Percentiles rank a stretch among this genome's conserved stretches.
phyloP scores from a whole-genome alignment of 306 rosid species.

The Castanea crenata region DNA sequence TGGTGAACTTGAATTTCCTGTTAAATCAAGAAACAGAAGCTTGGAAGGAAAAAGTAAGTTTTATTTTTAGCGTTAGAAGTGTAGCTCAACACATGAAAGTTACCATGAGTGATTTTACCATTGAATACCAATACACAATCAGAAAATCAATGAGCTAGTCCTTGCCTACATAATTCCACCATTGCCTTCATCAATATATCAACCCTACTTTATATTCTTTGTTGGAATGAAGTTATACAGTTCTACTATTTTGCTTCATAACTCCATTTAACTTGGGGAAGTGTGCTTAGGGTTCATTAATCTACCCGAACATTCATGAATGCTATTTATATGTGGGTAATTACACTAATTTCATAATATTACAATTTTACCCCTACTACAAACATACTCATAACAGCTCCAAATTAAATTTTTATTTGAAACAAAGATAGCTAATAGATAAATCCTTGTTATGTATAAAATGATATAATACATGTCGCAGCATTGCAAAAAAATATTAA shows the following conservation, averaged over 20 bases:
- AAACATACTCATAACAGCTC: no score
- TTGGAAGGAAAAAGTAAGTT: conserved; percentile 84
- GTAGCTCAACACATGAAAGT: not conserved
- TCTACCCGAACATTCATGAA: no score
- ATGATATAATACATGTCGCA: not conserved
- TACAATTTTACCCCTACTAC: no score
- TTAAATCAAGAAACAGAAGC: conserved; percentile 59
- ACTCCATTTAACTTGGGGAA: no score
- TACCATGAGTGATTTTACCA: not conserved
- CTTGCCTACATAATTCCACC: not conserved
- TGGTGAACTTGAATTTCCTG: conserved; percentile 62
- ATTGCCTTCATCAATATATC: not conserved
- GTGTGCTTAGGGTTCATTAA: no score
- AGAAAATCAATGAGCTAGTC: not conserved
- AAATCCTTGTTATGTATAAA: no score
- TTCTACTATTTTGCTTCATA: no score
- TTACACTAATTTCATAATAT: no score
- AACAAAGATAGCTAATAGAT: no score
- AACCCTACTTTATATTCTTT: not conserved
- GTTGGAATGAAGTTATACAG: not conserved
- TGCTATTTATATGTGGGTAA: no score
- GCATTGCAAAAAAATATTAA: not conserved
- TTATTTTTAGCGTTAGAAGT: not conserved
- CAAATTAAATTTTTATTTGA: no score
- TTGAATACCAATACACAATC: not conserved